Percentiles rank a stretch among this genome's conserved stretches.
phyloP scores from a whole-genome alignment of 768 basidiomycete genomes.

The Lactifluus echinatus region DNA sequence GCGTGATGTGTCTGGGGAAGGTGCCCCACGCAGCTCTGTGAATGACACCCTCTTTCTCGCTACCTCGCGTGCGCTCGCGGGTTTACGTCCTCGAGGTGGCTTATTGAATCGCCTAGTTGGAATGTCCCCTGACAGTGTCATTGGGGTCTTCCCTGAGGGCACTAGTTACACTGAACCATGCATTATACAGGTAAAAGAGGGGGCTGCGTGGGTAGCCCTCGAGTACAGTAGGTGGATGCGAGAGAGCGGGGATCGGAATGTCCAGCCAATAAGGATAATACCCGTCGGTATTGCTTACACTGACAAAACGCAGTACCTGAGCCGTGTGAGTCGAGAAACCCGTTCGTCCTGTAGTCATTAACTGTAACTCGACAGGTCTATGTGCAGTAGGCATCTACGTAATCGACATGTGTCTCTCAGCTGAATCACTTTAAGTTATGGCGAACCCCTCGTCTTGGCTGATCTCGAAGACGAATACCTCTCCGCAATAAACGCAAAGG shows the following conservation, averaged over 20 bases:
- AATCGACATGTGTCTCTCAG: neutral
- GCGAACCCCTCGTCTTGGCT: slow-evolving; percentile 67
- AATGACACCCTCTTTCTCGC: slow-evolving; percentile 60
- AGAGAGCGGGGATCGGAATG: slow-evolving; percentile 40
- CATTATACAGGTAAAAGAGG: slow-evolving; percentile 89
- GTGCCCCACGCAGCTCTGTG: neutral
- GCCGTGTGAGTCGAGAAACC: slow-evolving; percentile 46
- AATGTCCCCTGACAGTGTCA: slow-evolving; percentile 32
- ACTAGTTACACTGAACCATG: slow-evolving; percentile 92
- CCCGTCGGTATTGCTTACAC: slow-evolving; percentile 89
- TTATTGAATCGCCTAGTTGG: slow-evolving; percentile 3
- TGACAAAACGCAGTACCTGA: slow-evolving; percentile 61
- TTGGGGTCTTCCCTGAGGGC: slow-evolving; percentile 91
- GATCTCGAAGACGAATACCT: slow-evolving; percentile 63
- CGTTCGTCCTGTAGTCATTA: neutral
- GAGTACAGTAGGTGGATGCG: slow-evolving; percentile 79
- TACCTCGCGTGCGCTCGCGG: slow-evolving; percentile 75
- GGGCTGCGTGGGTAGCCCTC: slow-evolving; percentile 91
- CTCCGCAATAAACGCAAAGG: slow-evolving; percentile 30
- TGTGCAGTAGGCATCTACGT: neutral
- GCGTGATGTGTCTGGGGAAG: slow-evolving; percentile 33
- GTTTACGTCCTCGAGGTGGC: slow-evolving; percentile 38
- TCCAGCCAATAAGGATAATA: slow-evolving; percentile 39
- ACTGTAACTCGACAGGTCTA: neutral
- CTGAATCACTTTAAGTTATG: slow-evolving; percentile 46